A percentile compares a stretch with the other conserved stretches of the same genome.
Evolutionary conservation across 176 grass and related monocot species (phyloP).

Genomic region (Juncus inflexus): DNA sequence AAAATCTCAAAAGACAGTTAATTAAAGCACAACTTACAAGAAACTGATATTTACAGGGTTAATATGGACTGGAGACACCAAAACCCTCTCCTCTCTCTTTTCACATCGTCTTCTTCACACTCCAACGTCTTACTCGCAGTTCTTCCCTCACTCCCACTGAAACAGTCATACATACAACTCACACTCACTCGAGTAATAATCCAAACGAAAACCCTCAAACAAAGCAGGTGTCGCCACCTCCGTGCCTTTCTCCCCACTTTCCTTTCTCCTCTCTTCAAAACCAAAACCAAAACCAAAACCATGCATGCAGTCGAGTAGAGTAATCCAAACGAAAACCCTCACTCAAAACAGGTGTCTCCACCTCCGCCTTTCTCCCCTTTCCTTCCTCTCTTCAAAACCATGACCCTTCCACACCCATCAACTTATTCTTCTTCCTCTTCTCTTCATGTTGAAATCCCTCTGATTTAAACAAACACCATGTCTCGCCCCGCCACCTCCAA

Average conservation of each 20-base stretch:
- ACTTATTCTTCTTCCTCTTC: not conserved
- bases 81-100: not conserved
- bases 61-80: not conserved
- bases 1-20: too few species aligned
- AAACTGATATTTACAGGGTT: too few species aligned
- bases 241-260: not conserved
- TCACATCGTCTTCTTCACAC: not conserved
- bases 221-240: not conserved
- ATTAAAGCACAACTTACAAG: too few species aligned
- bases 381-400: not conserved
- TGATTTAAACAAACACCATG: conserved; percentile 9
- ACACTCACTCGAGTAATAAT: too few species aligned
- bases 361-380: not conserved
- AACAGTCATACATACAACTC: too few species aligned
- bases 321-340: too few species aligned
- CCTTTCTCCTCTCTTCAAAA: not conserved
- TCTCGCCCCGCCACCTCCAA: conserved; percentile 11
- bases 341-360: too few species aligned
- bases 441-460: too few species aligned
- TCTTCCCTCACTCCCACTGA: too few species aligned
- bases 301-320: too few species aligned
- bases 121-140: not conserved
- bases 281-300: not conserved
- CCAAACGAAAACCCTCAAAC: too few species aligned
- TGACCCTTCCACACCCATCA: conserved; percentile 9